Evolutionary conservation across 805 yeast species (phyloP), one percentile per base, ranked within the genome.

Genomic region (Candida multigemmis): DNA sequence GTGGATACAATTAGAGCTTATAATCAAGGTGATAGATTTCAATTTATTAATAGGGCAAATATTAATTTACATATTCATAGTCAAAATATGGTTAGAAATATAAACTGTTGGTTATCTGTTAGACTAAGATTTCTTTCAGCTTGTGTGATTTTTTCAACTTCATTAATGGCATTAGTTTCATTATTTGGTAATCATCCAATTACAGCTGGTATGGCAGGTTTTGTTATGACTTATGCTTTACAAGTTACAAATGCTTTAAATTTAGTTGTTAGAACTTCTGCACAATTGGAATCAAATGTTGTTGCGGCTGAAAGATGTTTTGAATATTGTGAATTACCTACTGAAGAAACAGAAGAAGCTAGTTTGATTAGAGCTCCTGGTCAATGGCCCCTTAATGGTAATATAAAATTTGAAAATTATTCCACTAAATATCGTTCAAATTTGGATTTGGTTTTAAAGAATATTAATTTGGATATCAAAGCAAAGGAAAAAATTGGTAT

Each of bases 401-500:
- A 60, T 4, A 65, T 85, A 25, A 59, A 61, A 27, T 79, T 85
- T 45, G 62, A 68, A 16, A 50, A 82, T 44, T 87, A 83, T 50
- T 74, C 85, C 7, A 76, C 94, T 3, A 67, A 85, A 34, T 86
- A 86, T 48, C 74, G 95, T 50, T 68, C 74, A 10, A 85, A 77
- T 32, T 63, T 86, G 35, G 93, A 81, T 26, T 62, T 79, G 18
- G 86, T 84, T 3, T 61, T 86, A 54, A 78, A 77, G 42, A 59
- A 77, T 33, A 69, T 86, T 40, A 65, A 59, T 32, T 46, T 87
- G 15, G 56, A 68, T 7, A 72, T 87, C 42, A 65, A 71, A 25
- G 71, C 86, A 3, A 62, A 70, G 30, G 96, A 86, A 48, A 87
- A 87, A 51, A 65, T 87, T 44, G 96, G 96, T 34, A 83, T 87